Base-by-base conservation (phyloP, 768 basidiomycete species). In the Tricholoma bakamatsutake region DNA sequence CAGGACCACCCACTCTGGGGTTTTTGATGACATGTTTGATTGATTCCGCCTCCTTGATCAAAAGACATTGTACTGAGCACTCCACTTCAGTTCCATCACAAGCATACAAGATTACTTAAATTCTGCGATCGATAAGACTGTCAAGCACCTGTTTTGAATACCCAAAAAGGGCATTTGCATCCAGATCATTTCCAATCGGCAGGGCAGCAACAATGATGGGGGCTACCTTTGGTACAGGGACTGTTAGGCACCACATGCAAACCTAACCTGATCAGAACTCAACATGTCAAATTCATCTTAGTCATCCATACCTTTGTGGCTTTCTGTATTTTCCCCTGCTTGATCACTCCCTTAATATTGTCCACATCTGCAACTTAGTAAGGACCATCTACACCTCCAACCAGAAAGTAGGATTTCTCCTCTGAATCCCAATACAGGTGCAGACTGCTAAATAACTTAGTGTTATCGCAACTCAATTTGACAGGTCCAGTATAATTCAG, bases 81-180 rank as follows among this genome's bases (percentile, higher is more conserved):
- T 76, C 73, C 1, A 62, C 55, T 52, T 67, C 65, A 0, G 73
- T 72, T 0, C 75, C 75, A 66, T 76, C 72, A 49, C 62, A 66
- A 3, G 69, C 63, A 37, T 69, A 70, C 4, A 72, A 73, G 3
- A 71, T 54, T 8, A 73, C 61, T 5, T 59, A 33, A 13, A 76
- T 55, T 4, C 57, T 42, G 1, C 34, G 43, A 15, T 61, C 50
- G 3, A 70, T n/a, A 2, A 74, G 67, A 1, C 67, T 66, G 21
- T 53, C 17, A 1, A 75, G 35, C n/a, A 76, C 55, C 12, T 48
- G 11, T 9, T 50, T 1, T 9, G 57, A 55, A 33, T 61, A 54
- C 2, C 1, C 49, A 6, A 62, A 35, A 1, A 73, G 60, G 2
- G 54, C 27, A 0, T 51, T 35, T 0, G 66, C 66, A 8, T 55